A percentile compares a stretch with the other conserved stretches of the same genome.
phyloP scores from a whole-genome alignment of 805 yeast species.

The Pichia scutulata region DNA sequence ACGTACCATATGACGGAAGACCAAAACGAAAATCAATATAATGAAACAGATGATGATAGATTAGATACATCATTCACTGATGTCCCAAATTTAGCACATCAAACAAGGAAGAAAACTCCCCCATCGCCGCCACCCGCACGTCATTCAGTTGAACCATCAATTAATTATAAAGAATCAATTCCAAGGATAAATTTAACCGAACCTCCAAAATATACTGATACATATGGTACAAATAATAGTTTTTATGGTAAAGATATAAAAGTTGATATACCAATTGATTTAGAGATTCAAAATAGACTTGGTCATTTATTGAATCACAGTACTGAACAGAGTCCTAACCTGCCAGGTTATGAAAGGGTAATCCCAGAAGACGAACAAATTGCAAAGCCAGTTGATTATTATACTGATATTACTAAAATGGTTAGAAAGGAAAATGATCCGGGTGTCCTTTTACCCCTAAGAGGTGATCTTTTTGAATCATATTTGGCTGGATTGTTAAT shows the following conservation, averaged over 20 bases:
- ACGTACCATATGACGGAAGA: neutral
- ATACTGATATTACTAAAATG: conserved; percentile 26
- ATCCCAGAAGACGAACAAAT: neutral
- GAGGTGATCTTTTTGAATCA: conserved; percentile 29
- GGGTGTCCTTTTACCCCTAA: conserved; percentile 30
- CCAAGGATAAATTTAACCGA: neutral
- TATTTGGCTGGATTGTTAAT: conserved; percentile 36
- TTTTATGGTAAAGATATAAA: neutral
- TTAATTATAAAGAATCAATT: neutral
- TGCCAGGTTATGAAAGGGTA: conserved; percentile 13
- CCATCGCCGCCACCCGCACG: conserved; percentile 7
- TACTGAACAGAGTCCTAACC: neutral
- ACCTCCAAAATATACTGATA: neutral
- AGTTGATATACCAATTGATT: conserved; percentile 10
- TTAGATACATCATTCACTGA: neutral
- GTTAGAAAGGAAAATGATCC: conserved; percentile 19
- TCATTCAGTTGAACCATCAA: neutral
- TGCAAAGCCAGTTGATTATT: conserved; percentile 18
- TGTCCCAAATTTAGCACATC: conserved; percentile 1
- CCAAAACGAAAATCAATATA: neutral
- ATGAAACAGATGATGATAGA: neutral
- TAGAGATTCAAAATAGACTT: conserved; percentile 19
- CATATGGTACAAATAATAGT: neutral
- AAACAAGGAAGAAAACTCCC: neutral
- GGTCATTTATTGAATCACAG: conserved; percentile 15